Conservation (phyloP, 2,329 filamentous ascomycete genomes). For the Botrytis fabae region DNA sequence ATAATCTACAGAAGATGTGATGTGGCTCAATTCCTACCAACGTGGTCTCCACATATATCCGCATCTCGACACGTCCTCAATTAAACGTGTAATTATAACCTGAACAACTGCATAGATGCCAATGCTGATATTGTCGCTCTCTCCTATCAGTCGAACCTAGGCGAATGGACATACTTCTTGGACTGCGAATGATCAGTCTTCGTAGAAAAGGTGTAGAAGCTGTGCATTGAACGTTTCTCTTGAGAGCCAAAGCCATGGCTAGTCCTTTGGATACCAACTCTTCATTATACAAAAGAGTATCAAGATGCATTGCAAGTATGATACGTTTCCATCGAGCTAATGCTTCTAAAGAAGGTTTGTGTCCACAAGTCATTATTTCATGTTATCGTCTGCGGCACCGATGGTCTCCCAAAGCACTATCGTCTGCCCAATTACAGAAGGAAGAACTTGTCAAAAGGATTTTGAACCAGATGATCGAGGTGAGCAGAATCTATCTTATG, state of each 20-base stretch:
- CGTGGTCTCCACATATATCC: neutral
- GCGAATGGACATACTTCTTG: neutral
- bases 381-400: conserved; percentile 17
- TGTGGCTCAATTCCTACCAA: neutral
- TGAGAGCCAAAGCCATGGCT: neutral
- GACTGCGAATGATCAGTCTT: neutral
- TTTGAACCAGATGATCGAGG: conserved; percentile 22
- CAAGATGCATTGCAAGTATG: conserved; percentile 18
- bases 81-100: neutral
- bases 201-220: neutral
- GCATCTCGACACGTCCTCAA: neutral
- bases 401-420: conserved; percentile 15
- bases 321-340: conserved; percentile 20
- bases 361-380: conserved; percentile 21
- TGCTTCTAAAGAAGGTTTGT: conserved; percentile 21
- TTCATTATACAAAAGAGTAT: conserved; percentile 14
- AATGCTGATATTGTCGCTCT: neutral
- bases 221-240: neutral
- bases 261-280: neutral
- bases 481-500: neutral
- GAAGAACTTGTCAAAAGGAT: conserved; percentile 17
- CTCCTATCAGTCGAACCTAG: neutral
- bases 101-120: neutral
- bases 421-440: conserved; percentile 8
- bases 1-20: neutral